phyloP scores from a whole-genome alignment of 805 yeast species.

The Candida ortonii region DNA sequence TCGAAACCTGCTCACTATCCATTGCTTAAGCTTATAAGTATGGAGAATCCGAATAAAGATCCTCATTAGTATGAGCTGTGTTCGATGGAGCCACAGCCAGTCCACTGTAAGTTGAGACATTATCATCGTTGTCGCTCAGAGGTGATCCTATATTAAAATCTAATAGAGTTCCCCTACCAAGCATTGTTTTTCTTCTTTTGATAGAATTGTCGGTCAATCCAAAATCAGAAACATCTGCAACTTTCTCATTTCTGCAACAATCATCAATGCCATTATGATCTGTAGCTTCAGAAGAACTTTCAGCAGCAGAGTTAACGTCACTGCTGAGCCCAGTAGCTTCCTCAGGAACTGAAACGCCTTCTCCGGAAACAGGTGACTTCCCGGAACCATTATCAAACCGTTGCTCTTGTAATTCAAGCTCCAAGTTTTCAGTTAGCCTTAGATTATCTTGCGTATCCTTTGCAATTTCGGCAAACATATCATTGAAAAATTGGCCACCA shows the following conservation, averaged over 20 bases:
- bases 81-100: constrained; percentile 26
- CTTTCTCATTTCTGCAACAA: constrained; percentile 2
- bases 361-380: constrained; percentile 9
- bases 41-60: constrained; percentile 12
- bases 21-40: too few relatives aligned
- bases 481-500: constrained; percentile 47
- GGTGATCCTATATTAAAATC: constrained; percentile 32
- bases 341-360: constrained; percentile 1
- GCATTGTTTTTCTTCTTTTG: constrained; percentile 26
- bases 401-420: constrained; percentile 1
- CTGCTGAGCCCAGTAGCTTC: constrained; percentile 3
- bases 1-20: too few relatives aligned
- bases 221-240: constrained; percentile 3
- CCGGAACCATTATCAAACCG: constrained; percentile 5
- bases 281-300: constrained; percentile 11
- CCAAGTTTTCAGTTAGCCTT: neutral
- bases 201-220: constrained; percentile 10
- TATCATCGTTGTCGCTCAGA: constrained; percentile 31
- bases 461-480: constrained; percentile 40
- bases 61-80: constrained; percentile 10
- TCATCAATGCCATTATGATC: constrained; percentile 9
- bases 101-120: constrained; percentile 30
- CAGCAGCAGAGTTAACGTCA: constrained; percentile 6
- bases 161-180: constrained; percentile 7
- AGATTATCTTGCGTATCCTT: constrained; percentile 13